Evolutionary conservation across 2,329 filamentous ascomycete species (phyloP), one percentile per base, ranked within the genome.

Genomic region (Aspergillaceae sp.): DNA sequence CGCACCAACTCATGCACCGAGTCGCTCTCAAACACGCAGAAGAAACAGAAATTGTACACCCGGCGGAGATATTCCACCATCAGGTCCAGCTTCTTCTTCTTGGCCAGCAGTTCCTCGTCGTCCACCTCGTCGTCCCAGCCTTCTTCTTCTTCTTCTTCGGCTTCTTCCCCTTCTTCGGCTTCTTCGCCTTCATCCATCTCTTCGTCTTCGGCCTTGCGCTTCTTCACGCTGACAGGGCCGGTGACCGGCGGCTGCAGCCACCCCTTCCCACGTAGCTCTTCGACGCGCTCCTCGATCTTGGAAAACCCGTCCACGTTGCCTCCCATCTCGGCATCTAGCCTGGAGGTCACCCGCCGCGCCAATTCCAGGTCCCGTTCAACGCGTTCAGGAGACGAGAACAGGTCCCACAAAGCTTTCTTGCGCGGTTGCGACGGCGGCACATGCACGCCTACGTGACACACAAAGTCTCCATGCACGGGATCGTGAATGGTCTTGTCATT

Each of bases 21-120:
- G 66, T 98, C 92, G 61, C 89, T 92, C 69, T 98, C 92, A 56
- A 98, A 97, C 4, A 98, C 94, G 65, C 92, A 98, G 74, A 97
- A 98, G 75, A 98, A 96, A 73, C 92, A 98, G 71, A 98, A 97
- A 70, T 92, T 96, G 76, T 94, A 94, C 44, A 98, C 92, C 10
- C 92, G 84, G 44, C 92, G 88, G 49, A 98, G 77, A 65, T 98
- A 98, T 70, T 98, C 92, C 44, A 97, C 92, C 66, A 95, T 77
- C 33, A 98, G 75, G 68, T 98, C 92, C 42, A 98, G 80, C 61
- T 92, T 90, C 75, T 98, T 97, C 78, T 97, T 97, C 75, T 94
- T 92, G 36, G 83, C 78, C 45, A 96, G 67, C 35, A 96, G 74
- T 36, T 96, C 88, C 61, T 95, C 88, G 58, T 94, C 88, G 56